Percentiles rank a stretch among this genome's conserved stretches.
Conservation (phyloP, 2,329 filamentous ascomycete genomes). For the Teratosphaeria nubilosa region DNA sequence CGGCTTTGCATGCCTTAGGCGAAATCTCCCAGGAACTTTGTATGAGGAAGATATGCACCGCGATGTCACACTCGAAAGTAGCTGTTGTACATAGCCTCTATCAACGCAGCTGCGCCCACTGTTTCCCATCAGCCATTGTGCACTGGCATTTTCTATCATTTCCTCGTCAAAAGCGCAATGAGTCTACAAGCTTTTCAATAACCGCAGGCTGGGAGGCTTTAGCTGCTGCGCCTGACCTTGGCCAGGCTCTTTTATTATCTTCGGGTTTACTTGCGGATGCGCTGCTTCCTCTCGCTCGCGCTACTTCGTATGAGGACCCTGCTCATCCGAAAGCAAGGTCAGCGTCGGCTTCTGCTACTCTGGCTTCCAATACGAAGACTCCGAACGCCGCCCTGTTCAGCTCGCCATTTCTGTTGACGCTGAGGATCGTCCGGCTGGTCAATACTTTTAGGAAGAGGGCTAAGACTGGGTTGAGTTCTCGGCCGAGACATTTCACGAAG, state of each 20-base stretch:
- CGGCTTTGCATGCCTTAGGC: background rate
- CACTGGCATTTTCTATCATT: background rate
- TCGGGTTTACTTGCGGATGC: background rate
- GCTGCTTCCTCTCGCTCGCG: background rate
- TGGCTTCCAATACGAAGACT: background rate
- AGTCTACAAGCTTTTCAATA: background rate
- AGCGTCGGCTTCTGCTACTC: slow-evolving; percentile 1
- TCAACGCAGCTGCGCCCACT: background rate
- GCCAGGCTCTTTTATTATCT: background rate
- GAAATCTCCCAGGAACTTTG: background rate
- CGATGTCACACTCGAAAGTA: background rate
- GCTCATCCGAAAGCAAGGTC: slow-evolving; percentile 1
- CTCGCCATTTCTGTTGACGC: slow-evolving; percentile 23
- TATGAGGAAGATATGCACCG: background rate
- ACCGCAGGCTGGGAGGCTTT: background rate
- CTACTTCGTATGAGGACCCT: background rate
- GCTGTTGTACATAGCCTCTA: background rate
- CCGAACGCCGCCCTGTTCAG: slow-evolving; percentile 1
- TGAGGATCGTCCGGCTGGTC: slow-evolving; percentile 30
- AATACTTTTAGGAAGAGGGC: slow-evolving; percentile 29
- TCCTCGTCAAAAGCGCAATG: background rate
- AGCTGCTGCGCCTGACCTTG: background rate
- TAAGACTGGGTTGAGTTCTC: slow-evolving; percentile 21
- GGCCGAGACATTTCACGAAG: slow-evolving; percentile 4
- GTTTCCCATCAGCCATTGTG: background rate